Evolutionary conservation across 1,284 basidiomycete genomes (phyloP), one percentile per base, ranked within the genome.

Genomic region (Ustilago nuda): DNA sequence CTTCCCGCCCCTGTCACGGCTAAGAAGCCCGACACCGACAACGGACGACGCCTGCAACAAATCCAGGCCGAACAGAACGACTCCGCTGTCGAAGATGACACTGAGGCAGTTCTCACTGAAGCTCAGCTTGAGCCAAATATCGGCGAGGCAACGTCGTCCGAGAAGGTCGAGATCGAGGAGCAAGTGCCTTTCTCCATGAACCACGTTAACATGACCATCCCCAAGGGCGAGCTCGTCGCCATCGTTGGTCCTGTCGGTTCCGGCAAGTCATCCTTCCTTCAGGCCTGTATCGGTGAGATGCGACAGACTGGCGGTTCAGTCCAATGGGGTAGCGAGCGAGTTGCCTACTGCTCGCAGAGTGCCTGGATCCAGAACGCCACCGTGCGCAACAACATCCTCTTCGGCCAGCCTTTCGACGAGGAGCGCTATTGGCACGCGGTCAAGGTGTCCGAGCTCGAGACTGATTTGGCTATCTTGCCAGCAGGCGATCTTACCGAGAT

Each of bases 331-430:
- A 72, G 75, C 32, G 60, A 78, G 52, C 68, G 76, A 33, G 76
- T 94, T 1, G 91, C 90, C 0, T 95, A 94, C 86, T 94, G 92
- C 83, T 90, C 93, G 4, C 93, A 94, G 85, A 90, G 88, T 30
- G 92, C 94, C 2, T 96, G 94, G 94, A 95, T 96, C 61, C 93
- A 94, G 84, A 93, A 93, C 81, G 91, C 91, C 0, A 90, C 91
- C 3, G 78, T 94, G 73, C 91, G 92, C 59, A 76, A 90, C 78
- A 85, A 86, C 64, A 81, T 86, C 32, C 56, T 84, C 30, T 87
- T 91, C 86, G 91, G 80, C 2, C 82, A 81, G 30, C 66, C 78
- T 1, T 85, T 80, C 53, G 83, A 87, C 50, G 90, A 91, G 59
- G 91, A 91, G 70, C 82, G 87, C 17, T 87, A 88, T 72, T 79